Base-by-base conservation (phyloP, 345 rosid genomes). In the Anacardium occidentale region DNA sequence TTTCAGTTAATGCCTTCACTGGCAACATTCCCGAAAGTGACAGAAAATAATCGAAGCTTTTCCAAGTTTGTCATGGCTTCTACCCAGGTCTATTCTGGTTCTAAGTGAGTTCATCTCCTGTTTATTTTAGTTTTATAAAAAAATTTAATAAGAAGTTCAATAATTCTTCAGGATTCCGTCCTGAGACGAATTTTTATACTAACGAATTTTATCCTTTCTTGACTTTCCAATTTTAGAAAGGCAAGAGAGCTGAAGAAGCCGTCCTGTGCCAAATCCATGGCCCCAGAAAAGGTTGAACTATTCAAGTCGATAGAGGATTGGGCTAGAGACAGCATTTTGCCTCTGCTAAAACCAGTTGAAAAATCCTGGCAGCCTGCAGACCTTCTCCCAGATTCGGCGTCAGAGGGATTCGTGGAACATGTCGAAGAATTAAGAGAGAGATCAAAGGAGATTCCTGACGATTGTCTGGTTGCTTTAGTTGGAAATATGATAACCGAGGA, bases 321-420 rank as follows among this genome's bases (percentile, higher is more conserved):
- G 78, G 73, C 79, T 3, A 66, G 64, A 65, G 53, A 67, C n/a
- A 75, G 71, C 53, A 48, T 79, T 48, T 54, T 79, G 62, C 47
- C 53, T 10, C 81, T 62, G 20, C 79, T 79, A 15, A 79, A 79
- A 42, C 82, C 82, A 18, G 79, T 74, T 40, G 76, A 70, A 68
- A 75, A 71, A 61, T 79, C 70, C 45, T 78, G 81, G 81, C 81
- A 78, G 15, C 81, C 77, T 10, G 51, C 0, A 47, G 51, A 47
- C 11, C 51, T 47, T 15, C 63, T 79, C 21, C 82, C 78, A 0
- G 67, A 72, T 8, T 64, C 82, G 2, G 17, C 40, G 3, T 59
- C 34, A 26, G 34, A 59, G 2, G 63, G 37, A 26, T 59, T 59
- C 63, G 9, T 59, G 14, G 29, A 59, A 26, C 34, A 59, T 7